Evolutionary conservation across 306 rosid species (phyloP), one percentile per base, ranked within the genome.

Genomic region (Heteromeles arbutifolia): DNA sequence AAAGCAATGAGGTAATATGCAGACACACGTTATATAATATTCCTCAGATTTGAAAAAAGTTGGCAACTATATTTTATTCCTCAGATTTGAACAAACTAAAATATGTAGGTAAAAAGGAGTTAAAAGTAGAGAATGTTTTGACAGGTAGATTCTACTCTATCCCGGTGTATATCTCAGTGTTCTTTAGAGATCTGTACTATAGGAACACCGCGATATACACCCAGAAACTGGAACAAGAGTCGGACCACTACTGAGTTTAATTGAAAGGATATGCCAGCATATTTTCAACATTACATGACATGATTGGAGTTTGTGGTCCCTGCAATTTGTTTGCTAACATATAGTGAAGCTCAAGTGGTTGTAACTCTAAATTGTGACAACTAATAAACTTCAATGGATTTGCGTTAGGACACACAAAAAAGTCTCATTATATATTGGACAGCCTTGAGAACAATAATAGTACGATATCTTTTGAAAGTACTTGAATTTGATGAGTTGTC

Each of bases 271-370:
- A 32, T 61, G 72, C 69, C 54, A 69, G n/a, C 54, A 44, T 59
- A 6, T 15, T 31, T 22, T 48, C 54, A 48, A 48, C 54, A 5
- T 4, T 48, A 48, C 3, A 15, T 15, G 54, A 48, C 54, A 0
- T 17, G 48, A 39, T n/a, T 64, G 18, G 78, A 56, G 34, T 34
- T 74, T 21, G 67, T 78, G 79, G 77, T 53, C 87, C 75, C 74
- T 26, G 58, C 13, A 43, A 32, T 7, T 56, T 54, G 72, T 19
- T 22, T 61, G 48, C 28, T 52, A 15, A 50, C 31, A 57, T 53
- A 48, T 29, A 53, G 73, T 53, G 71, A 58, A 59, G 68, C 61
- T 74, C 64, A 11, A 11, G 3, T 15, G 21, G 54, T 15, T 48
- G 54, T 15, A 17, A 48, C 54, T 48, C 8, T 15, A 48, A 48